phyloP scores from a whole-genome alignment of 2,329 filamentous ascomycete genomes.

The Cladosporium sp. region DNA sequence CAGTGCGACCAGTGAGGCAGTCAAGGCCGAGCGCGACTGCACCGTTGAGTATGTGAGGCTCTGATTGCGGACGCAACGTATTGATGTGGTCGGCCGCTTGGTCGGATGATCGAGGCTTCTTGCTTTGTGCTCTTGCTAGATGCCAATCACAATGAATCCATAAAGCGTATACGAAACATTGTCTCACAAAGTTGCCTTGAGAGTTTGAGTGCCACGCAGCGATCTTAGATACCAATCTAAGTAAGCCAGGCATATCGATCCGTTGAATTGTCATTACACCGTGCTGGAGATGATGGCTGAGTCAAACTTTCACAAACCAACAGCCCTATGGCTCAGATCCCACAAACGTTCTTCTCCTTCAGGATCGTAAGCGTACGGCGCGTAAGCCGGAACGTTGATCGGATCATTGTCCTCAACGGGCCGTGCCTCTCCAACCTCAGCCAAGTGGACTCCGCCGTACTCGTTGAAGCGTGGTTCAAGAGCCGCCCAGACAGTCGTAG shows the following conservation, averaged over 20 bases:
- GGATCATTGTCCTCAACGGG: slow-evolving; percentile 30
- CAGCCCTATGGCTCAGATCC: slow-evolving; percentile 39
- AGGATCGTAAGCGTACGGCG: slow-evolving; percentile 40
- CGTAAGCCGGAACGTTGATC: slow-evolving; percentile 35
- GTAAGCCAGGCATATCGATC: not conserved
- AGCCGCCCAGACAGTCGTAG: slow-evolving; percentile 51
- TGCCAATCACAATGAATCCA: not conserved
- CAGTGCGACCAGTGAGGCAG: not conserved
- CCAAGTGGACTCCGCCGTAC: slow-evolving; percentile 50
- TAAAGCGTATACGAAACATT: not conserved
- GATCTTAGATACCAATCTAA: not conserved
- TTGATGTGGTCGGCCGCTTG: not conserved
- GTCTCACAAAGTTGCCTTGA: not conserved
- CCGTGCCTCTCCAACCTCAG: slow-evolving; percentile 41
- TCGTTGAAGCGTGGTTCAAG: slow-evolving; percentile 30
- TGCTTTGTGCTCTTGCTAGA: not conserved
- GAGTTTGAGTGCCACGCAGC: not conserved
- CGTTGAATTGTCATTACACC: not conserved
- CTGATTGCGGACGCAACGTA: not conserved
- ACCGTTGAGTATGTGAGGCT: not conserved
- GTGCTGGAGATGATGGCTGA: not conserved
- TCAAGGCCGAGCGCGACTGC: not conserved
- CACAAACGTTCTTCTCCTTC: slow-evolving; percentile 46
- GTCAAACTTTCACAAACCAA: slow-evolving; percentile 13
- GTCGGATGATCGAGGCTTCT: not conserved